Evolutionary conservation across 441 rosid species (phyloP).

Genomic region (Melastoma candidum): DNA sequence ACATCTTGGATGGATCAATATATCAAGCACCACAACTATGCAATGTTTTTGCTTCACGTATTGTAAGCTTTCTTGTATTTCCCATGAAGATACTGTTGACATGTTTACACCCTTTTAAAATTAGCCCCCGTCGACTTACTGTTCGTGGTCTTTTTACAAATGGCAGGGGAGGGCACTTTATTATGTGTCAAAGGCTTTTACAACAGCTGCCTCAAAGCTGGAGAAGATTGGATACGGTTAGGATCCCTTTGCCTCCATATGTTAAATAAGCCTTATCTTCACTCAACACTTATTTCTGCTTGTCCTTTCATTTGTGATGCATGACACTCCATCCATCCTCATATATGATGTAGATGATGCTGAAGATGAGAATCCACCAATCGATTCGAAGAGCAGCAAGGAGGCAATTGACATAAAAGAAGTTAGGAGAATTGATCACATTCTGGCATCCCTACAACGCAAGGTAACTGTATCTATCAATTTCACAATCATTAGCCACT

Average conservation of each 20-base stretch:
- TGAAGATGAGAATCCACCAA: conserved; percentile 51
- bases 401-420: conserved; percentile 74
- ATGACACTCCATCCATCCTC: neutral
- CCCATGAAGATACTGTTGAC: neutral
- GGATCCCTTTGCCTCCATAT: neutral
- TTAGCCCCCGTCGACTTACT: neutral
- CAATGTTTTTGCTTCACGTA: conserved; percentile 75
- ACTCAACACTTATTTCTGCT: too few relatives aligned
- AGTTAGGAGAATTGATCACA: conserved; percentile 72
- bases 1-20: conserved; percentile 78
- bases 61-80: conserved; percentile 32
- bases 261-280: neutral
- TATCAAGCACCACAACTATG: conserved; percentile 89
- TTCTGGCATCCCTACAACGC: conserved; percentile 70
- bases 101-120: too few relatives aligned
- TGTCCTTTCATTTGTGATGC: neutral
- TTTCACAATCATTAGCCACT: neutral
- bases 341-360: conserved; percentile 44
- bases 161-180: conserved; percentile 71
- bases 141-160: conserved; percentile 1
- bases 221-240: conserved; percentile 93
- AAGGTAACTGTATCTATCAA: conserved; percentile 38
- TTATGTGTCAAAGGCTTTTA: conserved; percentile 75
- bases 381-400: conserved; percentile 48
- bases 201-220: conserved; percentile 78